phyloP scores from a whole-genome alignment of 2,329 filamentous ascomycete genomes.

The Chrysoporthe austroafricana region DNA sequence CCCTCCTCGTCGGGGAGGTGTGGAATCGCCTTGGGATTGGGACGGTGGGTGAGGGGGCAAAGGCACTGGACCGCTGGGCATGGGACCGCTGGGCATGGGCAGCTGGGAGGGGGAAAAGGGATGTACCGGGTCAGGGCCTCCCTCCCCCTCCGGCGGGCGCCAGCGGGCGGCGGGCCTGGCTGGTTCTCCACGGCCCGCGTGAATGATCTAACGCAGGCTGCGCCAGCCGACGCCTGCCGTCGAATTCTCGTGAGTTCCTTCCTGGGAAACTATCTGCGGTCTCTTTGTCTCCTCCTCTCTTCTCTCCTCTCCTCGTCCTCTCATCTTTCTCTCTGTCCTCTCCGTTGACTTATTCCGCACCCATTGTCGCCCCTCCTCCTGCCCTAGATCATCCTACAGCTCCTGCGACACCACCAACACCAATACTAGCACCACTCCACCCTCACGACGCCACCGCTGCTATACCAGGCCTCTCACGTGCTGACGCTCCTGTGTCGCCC shows the following conservation, averaged over 20 bases:
- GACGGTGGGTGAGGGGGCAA: not conserved
- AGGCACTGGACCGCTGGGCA: not conserved
- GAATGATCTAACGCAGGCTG: slow-evolving; percentile 8
- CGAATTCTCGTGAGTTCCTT: slow-evolving; percentile 30
- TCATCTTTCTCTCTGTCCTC: slow-evolving; percentile 3
- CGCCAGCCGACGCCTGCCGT: slow-evolving; percentile 15
- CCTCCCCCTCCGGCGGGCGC: no score
- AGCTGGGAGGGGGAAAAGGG: not conserved
- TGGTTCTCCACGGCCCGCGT: not conserved
- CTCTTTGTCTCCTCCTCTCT: slow-evolving; percentile 10
- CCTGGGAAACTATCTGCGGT: slow-evolving; percentile 17
- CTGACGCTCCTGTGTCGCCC: not conserved
- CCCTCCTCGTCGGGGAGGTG: not conserved
- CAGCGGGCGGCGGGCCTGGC: no score
- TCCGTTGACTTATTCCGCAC: not conserved
- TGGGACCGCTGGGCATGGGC: not conserved
- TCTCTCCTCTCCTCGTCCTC: not conserved
- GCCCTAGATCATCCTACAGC: not conserved
- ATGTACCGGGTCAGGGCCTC: not conserved
- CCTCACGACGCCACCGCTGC: not conserved
- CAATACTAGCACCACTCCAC: not conserved
- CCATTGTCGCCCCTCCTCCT: not conserved
- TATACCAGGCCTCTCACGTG: not conserved
- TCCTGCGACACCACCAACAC: not conserved
- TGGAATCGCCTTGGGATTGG: not conserved